These are phyloP conservation scores for Camelina laxa DNA, from an alignment of 345 rosid genomes.

Conservation along the genomic window DNA sequence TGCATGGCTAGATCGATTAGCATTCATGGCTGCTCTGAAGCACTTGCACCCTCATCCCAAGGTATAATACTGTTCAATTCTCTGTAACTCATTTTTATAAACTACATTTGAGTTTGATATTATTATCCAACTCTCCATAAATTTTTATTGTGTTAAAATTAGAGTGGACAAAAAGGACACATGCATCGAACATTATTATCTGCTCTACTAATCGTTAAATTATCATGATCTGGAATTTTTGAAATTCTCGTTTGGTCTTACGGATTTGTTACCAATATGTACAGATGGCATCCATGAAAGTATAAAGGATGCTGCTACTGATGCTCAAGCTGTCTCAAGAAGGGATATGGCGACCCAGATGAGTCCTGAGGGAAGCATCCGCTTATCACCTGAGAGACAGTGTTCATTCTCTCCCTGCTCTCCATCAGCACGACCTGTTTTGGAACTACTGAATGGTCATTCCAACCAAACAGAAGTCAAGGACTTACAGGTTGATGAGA, in stretches of 20 bases:
- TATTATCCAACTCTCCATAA: not conserved
- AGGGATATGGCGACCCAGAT: conserved; percentile 99
- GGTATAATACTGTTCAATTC: conserved; percentile 46
- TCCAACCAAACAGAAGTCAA: conserved; percentile 63
- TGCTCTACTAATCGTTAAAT: not conserved
- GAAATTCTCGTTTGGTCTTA: not conserved
- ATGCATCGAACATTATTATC: not conserved
- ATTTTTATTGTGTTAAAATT: not conserved
- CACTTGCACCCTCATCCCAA: conserved; percentile 50
- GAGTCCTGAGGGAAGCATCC: conserved; percentile 81
- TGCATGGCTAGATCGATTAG: conserved; percentile 94
- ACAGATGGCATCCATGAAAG: conserved; percentile 59
- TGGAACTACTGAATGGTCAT: conserved; percentile 55
- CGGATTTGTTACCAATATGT: conserved; percentile 27
- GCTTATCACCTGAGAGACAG: conserved; percentile 63
- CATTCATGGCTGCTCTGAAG: conserved; percentile 88
- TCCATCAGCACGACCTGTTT: conserved; percentile 56
- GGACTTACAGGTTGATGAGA: conserved; percentile 91
- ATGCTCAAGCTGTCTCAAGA: conserved; percentile 71
- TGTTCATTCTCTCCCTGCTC: conserved; percentile 59
- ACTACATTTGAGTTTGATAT: not conserved
- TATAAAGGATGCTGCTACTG: conserved; percentile 63
- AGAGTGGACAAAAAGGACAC: not conserved
- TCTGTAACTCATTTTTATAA: not conserved
- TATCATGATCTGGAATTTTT: not conserved